These are phyloP conservation scores for Rhodotorula babjevae DNA, from an alignment of 768 basidiomycete genomes.

Conservation along the genomic window DNA sequence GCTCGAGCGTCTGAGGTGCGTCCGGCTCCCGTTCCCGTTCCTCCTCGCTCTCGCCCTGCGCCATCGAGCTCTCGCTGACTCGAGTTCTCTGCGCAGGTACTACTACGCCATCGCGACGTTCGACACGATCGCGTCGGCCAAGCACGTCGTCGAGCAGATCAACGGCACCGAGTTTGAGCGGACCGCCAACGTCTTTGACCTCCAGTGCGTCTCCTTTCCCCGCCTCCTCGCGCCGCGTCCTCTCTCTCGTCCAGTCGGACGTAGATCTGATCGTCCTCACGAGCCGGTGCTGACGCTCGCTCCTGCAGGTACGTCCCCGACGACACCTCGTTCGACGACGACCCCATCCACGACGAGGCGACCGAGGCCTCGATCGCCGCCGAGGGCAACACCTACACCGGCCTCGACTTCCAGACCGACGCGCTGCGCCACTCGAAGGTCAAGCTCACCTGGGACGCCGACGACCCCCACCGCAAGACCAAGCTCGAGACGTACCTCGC, in stretches of 20 bases:
- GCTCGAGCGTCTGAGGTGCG: constrained; percentile 78
- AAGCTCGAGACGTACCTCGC: constrained; percentile 38
- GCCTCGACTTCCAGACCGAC: constrained; percentile 85
- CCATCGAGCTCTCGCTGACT: background rate
- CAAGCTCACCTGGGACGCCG: constrained; percentile 96
- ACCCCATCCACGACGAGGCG: constrained; percentile 68
- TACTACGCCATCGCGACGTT: constrained; percentile 93
- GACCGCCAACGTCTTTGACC: constrained; percentile 90
- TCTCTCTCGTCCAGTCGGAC: no score
- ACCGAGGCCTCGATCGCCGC: constrained; percentile 57
- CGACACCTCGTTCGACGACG: constrained; percentile 43
- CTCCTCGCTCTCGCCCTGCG: background rate
- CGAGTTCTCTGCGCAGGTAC: constrained; percentile 57
- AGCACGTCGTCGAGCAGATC: constrained; percentile 74
- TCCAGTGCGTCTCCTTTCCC: constrained; percentile 67
- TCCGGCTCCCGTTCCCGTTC: background rate
- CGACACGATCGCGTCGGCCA: constrained; percentile 68
- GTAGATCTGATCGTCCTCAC: no score
- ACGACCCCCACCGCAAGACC: constrained; percentile 79
- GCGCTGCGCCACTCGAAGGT: constrained; percentile 97
- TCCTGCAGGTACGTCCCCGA: constrained; percentile 39
- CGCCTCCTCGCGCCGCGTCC: background rate
- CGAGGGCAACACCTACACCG: constrained; percentile 55
- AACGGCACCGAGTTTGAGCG: constrained; percentile 94
- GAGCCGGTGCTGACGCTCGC: no score